These are phyloP conservation scores for Chaetothyriales sp. DNA, from an alignment of 2,329 filamentous ascomycete species.

Conservation along the genomic window DNA sequence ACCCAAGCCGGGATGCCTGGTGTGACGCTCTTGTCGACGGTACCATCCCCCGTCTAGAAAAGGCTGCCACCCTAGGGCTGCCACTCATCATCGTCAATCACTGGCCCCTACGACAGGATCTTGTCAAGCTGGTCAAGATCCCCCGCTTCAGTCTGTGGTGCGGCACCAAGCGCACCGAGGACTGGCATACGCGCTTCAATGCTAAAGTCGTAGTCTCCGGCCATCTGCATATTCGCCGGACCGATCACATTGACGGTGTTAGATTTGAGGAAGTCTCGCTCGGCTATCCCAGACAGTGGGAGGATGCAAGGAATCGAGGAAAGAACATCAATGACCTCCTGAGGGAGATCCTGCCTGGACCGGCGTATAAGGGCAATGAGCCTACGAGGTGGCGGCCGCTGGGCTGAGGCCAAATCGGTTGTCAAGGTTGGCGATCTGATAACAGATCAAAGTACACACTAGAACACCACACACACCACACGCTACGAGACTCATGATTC, in stretches of 20 bases:
- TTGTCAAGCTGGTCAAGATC: constrained; percentile 14
- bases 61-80: constrained; percentile 8
- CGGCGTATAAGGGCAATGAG: constrained; percentile 9
- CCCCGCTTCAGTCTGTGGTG: constrained; percentile 19
- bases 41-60: constrained; percentile 10
- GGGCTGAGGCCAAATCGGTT: neutral
- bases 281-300: constrained; percentile 18
- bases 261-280: constrained; percentile 18
- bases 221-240: constrained; percentile 17
- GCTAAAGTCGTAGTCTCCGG: constrained; percentile 18
- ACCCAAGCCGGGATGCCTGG: constrained; percentile 14
- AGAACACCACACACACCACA: no score
- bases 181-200: constrained; percentile 17
- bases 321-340: constrained; percentile 15
- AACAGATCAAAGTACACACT: no score
- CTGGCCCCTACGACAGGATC: constrained; percentile 17
- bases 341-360: constrained; percentile 15
- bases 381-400: constrained; percentile 10
- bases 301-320: constrained; percentile 12
- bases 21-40: constrained; percentile 11
- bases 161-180: constrained; percentile 15
- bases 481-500: no score
- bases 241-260: constrained; percentile 17
- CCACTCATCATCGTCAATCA: constrained; percentile 18
- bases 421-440: no score